Conservation (phyloP, 805 yeast species). For the Kodamaea laetipori region DNA sequence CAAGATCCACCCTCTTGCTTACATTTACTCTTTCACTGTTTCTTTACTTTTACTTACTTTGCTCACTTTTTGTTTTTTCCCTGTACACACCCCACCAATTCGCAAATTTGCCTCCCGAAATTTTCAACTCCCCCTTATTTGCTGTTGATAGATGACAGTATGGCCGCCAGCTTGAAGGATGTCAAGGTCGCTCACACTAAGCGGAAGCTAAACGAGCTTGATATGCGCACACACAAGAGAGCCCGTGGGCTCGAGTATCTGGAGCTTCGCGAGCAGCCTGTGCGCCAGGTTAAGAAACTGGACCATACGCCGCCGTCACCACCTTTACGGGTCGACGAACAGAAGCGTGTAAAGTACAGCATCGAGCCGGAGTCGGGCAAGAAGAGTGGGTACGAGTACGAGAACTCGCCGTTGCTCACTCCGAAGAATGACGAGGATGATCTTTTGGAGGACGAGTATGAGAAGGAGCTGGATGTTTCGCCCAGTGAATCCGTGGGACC, state of each 20-base stretch:
- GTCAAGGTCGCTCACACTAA: conserved; percentile 20
- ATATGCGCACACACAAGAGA: conserved; percentile 29
- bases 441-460: conserved; percentile 16
- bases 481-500: too few species aligned
- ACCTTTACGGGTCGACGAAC: conserved; percentile 2
- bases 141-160: conserved; percentile 15
- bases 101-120: conserved; percentile 10
- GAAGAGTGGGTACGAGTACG: conserved; percentile 19
- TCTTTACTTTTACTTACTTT: conserved; percentile 1
- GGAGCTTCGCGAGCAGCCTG: conserved; percentile 3
- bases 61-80: background rate
- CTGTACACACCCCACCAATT: conserved; percentile 8
- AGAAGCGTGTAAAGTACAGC: background rate
- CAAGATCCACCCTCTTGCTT: background rate
- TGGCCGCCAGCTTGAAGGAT: conserved; percentile 39
- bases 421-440: conserved; percentile 46
- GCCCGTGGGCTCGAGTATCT: conserved; percentile 21
- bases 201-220: conserved; percentile 38
- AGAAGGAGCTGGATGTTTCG: too few species aligned
- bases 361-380: background rate
- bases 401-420: conserved; percentile 40
- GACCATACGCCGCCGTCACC: conserved; percentile 10
- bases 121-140: conserved; percentile 8
- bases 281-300: background rate
- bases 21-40: background rate